Evolutionary conservation across 2,329 filamentous ascomycete species (phyloP).

Genomic region (Hysterium pulicare): DNA sequence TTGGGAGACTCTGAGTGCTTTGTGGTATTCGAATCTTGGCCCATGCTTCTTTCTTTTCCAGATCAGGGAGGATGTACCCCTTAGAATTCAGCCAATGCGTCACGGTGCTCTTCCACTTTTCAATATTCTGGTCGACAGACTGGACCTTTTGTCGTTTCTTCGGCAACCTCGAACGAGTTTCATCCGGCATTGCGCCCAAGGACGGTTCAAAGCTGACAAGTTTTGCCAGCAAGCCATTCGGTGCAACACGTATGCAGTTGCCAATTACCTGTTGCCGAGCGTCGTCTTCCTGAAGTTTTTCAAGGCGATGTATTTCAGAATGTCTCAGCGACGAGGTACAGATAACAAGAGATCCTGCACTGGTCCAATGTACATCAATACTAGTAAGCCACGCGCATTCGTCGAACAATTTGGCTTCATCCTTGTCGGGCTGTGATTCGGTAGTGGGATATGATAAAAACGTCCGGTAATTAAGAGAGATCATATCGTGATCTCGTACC

Average conservation of each 20-base stretch:
- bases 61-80: slow-evolving; percentile 26
- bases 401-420: slow-evolving; percentile 6
- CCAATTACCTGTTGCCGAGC: slow-evolving; percentile 20
- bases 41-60: slow-evolving; percentile 27
- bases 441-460: slow-evolving; percentile 26
- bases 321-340: slow-evolving; percentile 25
- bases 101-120: slow-evolving; percentile 32
- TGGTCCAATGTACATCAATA: slow-evolving; percentile 31
- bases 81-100: slow-evolving; percentile 33
- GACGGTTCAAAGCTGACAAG: slow-evolving; percentile 31
- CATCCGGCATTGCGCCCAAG: slow-evolving; percentile 16
- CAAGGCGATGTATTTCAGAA: slow-evolving; percentile 22
- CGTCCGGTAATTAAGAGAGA: slow-evolving; percentile 37
- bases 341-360: slow-evolving; percentile 31
- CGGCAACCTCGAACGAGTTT: slow-evolving; percentile 15
- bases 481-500: slow-evolving; percentile 27
- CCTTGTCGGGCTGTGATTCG: slow-evolving; percentile 7
- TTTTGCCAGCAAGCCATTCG: slow-evolving; percentile 30
- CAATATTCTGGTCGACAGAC: slow-evolving; percentile 27
- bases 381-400: slow-evolving; percentile 24
- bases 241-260: slow-evolving; percentile 32
- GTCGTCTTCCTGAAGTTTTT: slow-evolving; percentile 9
- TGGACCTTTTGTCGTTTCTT: slow-evolving; percentile 24
- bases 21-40: slow-evolving; percentile 27
- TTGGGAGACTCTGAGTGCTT: slow-evolving; percentile 2